Evolutionary conservation across 2,329 filamentous ascomycete species (phyloP).

Genomic region (Aaosphaeria arxii): DNA sequence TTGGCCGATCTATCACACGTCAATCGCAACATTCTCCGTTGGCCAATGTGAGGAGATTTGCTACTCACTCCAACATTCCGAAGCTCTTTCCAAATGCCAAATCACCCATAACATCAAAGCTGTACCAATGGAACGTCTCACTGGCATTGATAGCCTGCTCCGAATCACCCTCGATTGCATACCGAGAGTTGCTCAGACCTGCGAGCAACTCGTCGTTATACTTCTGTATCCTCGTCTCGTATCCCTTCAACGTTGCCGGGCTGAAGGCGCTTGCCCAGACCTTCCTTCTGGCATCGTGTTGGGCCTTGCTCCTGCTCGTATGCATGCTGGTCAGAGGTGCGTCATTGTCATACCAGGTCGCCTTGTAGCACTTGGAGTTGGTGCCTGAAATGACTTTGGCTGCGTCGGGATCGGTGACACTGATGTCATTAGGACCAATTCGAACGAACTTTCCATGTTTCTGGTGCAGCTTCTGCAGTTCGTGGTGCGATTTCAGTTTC

Average conservation of each 20-base stretch:
- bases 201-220: too few relatives aligned
- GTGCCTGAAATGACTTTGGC: not conserved
- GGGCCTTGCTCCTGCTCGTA: not conserved
- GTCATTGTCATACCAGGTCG: not conserved
- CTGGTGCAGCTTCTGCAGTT: constrained; percentile 23
- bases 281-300: not conserved
- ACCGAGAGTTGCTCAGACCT: too few relatives aligned
- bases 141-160: constrained; percentile 3
- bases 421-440: not conserved
- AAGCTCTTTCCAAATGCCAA: constrained; percentile 35
- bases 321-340: not conserved
- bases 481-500: not conserved
- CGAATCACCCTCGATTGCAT: not conserved
- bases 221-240: too few relatives aligned
- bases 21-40: too few relatives aligned
- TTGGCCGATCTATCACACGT: not conserved
- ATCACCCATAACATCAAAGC: constrained; percentile 46
- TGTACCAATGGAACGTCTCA: constrained; percentile 25
- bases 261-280: not conserved
- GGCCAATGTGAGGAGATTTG: too few relatives aligned
- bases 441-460: constrained; percentile 23
- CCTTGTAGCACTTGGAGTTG: not conserved
- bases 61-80: constrained; percentile 18
- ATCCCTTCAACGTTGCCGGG: not conserved
- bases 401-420: not conserved